Conservation (phyloP, 768 basidiomycete species). For the Chalciporus chontae region DNA sequence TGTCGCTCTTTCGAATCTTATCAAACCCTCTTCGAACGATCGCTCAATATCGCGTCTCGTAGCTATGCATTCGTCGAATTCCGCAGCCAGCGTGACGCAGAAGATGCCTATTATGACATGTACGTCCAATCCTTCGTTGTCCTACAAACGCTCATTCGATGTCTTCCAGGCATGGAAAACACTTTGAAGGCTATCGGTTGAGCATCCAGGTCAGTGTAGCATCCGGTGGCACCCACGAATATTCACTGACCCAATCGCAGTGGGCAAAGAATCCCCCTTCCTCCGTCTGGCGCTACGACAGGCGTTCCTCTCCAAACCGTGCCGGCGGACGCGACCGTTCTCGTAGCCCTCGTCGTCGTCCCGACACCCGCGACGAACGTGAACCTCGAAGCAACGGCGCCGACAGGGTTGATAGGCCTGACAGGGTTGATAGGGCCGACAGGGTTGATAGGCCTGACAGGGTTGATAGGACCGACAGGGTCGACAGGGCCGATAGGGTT, state of each 20-base stretch:
- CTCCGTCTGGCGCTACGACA: constrained; percentile 75
- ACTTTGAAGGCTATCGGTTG: constrained; percentile 71
- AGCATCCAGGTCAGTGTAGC: constrained; percentile 60
- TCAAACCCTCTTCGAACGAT: constrained; percentile 33
- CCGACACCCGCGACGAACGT: constrained; percentile 36
- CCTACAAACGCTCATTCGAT: constrained; percentile 9
- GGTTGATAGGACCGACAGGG: too few species aligned
- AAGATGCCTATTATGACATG: constrained; percentile 85
- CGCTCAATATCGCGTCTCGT: constrained; percentile 59
- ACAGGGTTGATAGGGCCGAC: too few species aligned
- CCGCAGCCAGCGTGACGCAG: constrained; percentile 71
- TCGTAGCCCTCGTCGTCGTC: constrained; percentile 50
- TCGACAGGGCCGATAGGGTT: too few species aligned
- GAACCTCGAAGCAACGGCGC: constrained; percentile 36
- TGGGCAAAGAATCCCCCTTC: constrained; percentile 85
- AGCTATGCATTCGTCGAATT: constrained; percentile 90
- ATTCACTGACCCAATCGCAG: constrained; percentile 32
- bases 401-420: constrained; percentile 39
- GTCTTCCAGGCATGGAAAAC: constrained; percentile 61
- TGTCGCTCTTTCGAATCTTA: constrained; percentile 36
- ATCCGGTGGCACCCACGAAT: too few species aligned
- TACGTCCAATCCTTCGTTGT: constrained; percentile 34
- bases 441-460: too few species aligned
- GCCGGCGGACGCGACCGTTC: constrained; percentile 44
- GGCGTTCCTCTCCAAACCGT: constrained; percentile 45